Conservation (phyloP, 306 rosid genomes). For the Acacia acuminata region DNA sequence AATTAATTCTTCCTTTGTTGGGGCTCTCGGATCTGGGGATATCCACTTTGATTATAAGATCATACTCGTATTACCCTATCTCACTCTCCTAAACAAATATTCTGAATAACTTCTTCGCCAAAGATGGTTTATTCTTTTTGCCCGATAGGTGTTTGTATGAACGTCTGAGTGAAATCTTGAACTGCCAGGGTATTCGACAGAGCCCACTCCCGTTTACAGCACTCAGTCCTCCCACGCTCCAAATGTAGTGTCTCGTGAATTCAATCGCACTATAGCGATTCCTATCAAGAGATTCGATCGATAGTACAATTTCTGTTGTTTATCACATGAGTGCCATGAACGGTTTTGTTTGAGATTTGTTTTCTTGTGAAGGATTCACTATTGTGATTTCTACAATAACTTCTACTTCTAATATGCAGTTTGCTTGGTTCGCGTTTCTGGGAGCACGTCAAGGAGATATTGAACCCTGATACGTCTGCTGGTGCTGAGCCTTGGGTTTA, state of each 20-base stretch:
- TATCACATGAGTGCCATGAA: background rate
- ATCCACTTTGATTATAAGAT: background rate
- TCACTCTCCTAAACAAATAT: background rate
- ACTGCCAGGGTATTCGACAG: conserved; percentile 34
- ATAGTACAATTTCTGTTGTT: conserved; percentile 27
- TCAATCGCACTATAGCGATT: conserved; percentile 37
- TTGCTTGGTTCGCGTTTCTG: too few species aligned
- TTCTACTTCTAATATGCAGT: too few species aligned
- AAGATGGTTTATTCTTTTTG: background rate
- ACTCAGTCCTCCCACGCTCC: conserved; percentile 31
- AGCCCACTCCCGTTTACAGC: conserved; percentile 30
- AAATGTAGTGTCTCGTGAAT: conserved; percentile 48
- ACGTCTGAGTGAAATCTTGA: conserved; percentile 10
- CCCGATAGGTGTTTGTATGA: conserved; percentile 22
- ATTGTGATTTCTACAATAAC: conserved; percentile 33
- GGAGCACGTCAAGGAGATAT: too few species aligned
- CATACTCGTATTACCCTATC: background rate
- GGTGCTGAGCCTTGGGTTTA: too few species aligned
- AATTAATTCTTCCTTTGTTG: background rate
- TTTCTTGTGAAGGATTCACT: conserved; percentile 23
- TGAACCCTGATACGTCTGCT: too few species aligned
- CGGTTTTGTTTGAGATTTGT: background rate
- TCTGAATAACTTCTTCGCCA: background rate
- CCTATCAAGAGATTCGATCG: conserved; percentile 59
- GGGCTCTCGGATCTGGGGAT: background rate